Percentiles rank a stretch among this genome's conserved stretches.
Evolutionary conservation across 768 basidiomycete species (phyloP).

Genomic region (Zangia roseola): DNA sequence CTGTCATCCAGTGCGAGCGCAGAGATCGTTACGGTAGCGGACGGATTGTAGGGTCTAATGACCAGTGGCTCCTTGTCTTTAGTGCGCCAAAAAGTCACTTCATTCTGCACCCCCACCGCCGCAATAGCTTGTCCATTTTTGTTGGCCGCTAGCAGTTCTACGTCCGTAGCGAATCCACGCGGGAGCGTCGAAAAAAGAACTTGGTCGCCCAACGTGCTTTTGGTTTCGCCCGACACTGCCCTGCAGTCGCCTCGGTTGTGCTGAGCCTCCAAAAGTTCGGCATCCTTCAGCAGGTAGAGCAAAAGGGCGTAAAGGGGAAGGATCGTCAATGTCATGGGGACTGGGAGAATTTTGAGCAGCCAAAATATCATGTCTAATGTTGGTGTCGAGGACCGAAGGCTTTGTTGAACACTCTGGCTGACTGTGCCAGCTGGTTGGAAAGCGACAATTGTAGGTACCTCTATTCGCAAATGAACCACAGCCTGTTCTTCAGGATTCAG

Average conservation of each 20-base stretch:
- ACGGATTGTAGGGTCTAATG: conserved; percentile 48
- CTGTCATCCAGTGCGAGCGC: conserved; percentile 60
- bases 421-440: conserved; percentile 45
- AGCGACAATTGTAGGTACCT: conserved; percentile 75
- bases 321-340: conserved; percentile 83
- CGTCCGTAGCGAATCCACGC: conserved; percentile 78
- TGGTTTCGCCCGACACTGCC: conserved; percentile 25
- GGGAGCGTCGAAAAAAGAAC: conserved; percentile 69
- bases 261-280: conserved; percentile 88
- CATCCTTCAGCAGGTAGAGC: conserved; percentile 85
- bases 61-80: conserved; percentile 40
- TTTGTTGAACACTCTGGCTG: conserved; percentile 26
- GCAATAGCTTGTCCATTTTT: conserved; percentile 62
- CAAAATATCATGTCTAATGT: conserved; percentile 63
- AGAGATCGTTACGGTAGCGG: conserved; percentile 49
- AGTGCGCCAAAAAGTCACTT: conserved; percentile 67
- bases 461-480: conserved; percentile 75
- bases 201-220: conserved; percentile 37
- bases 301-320: conserved; percentile 71
- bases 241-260: conserved; percentile 55
- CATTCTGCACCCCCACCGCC: conserved; percentile 76
- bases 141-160: conserved; percentile 76
- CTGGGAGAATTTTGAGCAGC: conserved; percentile 76
- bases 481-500: conserved; percentile 68
- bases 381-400: conserved; percentile 45